phyloP scores from a whole-genome alignment of 1,139 yeast genomes.

The Hansenula sp. region DNA sequence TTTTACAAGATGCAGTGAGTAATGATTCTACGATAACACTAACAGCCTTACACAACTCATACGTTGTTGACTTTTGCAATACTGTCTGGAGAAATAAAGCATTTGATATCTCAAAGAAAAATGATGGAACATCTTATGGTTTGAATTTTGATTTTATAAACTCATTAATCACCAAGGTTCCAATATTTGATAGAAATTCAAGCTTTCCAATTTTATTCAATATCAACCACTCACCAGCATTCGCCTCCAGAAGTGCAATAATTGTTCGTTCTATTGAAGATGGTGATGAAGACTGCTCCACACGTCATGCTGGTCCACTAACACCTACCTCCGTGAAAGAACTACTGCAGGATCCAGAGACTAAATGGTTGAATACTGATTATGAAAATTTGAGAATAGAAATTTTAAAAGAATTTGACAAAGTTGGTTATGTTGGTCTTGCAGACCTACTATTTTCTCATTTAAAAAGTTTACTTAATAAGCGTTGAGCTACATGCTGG shows the following conservation, averaged over 20 bases:
- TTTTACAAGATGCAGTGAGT: conserved; percentile 22
- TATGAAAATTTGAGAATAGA: conserved; percentile 38
- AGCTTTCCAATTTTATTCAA: conserved; percentile 39
- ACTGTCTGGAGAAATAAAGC: conserved; percentile 60
- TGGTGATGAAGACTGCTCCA: conserved; percentile 23
- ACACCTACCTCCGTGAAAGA: conserved; percentile 20
- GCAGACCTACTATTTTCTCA: conserved; percentile 42
- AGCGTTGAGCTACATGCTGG: conserved; percentile 3
- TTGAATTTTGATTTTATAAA: conserved; percentile 32
- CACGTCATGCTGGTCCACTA: conserved; percentile 43
- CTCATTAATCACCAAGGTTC: conserved; percentile 32
- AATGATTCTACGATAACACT: conserved; percentile 23
- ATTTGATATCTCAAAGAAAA: conserved; percentile 19
- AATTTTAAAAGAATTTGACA: conserved; percentile 32
- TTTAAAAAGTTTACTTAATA: conserved; percentile 34
- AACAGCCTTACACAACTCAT: conserved; percentile 44
- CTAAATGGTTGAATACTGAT: conserved; percentile 29
- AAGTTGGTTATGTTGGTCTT: conserved; percentile 38
- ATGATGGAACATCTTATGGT: conserved; percentile 34
- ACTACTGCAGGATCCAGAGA: conserved; percentile 9
- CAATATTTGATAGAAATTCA: conserved; percentile 29
- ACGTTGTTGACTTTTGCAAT: conserved; percentile 57
- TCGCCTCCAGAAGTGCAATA: conserved; percentile 41
- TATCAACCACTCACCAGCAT: conserved; percentile 51
- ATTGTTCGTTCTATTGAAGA: conserved; percentile 48